phyloP scores from a whole-genome alignment of 495 filamentous ascomycete genomes.

The Penicillium angulare region DNA sequence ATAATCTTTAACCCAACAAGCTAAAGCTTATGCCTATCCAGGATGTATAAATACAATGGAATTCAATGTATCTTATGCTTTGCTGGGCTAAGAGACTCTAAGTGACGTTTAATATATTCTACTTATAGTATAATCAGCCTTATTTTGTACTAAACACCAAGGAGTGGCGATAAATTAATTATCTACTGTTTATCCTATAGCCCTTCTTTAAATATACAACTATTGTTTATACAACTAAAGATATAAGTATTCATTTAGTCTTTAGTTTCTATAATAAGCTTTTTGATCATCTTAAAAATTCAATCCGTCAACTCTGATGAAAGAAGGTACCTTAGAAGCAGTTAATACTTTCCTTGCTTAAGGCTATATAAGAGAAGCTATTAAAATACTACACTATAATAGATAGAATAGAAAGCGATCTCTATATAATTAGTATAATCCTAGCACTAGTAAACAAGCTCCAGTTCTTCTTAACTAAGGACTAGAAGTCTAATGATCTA shows the following conservation, averaged over 20 bases:
- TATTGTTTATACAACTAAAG: background rate
- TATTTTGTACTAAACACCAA: background rate
- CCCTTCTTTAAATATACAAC: background rate
- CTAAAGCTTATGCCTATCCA: background rate
- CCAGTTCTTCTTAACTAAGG: conserved; percentile 5
- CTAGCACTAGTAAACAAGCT: conserved; percentile 2
- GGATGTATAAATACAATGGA: background rate
- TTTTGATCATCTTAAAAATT: conserved; percentile 1
- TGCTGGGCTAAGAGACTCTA: background rate
- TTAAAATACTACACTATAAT: background rate
- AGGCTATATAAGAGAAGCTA: background rate
- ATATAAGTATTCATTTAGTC: background rate
- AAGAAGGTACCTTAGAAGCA: background rate
- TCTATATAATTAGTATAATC: conserved; percentile 9
- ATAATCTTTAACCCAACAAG: background rate
- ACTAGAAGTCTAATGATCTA: conserved; percentile 2
- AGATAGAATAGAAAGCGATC: conserved; percentile 1
- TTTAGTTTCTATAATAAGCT: conserved; percentile 2
- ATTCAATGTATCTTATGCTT: conserved; percentile 2
- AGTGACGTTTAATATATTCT: background rate
- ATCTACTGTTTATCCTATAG: background rate
- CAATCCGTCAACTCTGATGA: background rate
- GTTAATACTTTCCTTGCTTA: too few relatives aligned
- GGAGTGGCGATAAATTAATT: background rate
- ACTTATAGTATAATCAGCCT: background rate